Base-by-base conservation (phyloP, 2,329 filamentous ascomycete species). In the Colletotrichum sp. region DNA sequence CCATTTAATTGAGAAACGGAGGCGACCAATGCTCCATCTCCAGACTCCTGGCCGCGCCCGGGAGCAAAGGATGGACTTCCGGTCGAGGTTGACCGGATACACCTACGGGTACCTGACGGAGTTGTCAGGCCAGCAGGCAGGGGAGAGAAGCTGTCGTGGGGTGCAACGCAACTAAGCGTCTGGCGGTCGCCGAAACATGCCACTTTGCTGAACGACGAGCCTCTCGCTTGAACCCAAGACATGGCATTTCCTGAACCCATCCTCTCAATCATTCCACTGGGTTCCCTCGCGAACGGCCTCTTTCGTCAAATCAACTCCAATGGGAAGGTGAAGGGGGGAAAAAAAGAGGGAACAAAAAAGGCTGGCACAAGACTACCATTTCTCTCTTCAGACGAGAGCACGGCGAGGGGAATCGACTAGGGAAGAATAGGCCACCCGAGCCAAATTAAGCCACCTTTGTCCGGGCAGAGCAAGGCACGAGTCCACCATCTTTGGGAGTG, bases 101-200 rank as follows among this genome's bases (percentile, higher is more conserved):
- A 43, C 61, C 28, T 64, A 64, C 61, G 32, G 52, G 52, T 43
- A 73, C 67, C 56, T 15, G 39, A 70, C 69, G 58, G 64, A 73
- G 73, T 65, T 68, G 43, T 64, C 64, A 60, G 56, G 43, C 32
- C 58, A 65, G 43, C 43, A 52, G 43, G 43, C 43, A 52, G 62
- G 70, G 62, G 64, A 73, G 32, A 27, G 64, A 66, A 75, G 56
- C 70, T 65, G 62, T 73, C 70, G 73, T 62, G 70, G 62, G 70
- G 70, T 75, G 64, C 73, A 34, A 75, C 73, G 30, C 70, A 58
- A 43, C 70, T 64, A 32, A 36, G 56, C 62, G 65, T 56, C 70
- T 75, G 64, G 32, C 60, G 8, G 27, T 67, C 71, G 70, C 70
- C 74, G 70, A 75, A 75, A 73, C 70, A 73, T 75, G 64, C 64